phyloP scores from a whole-genome alignment of 768 basidiomycete species.

The Suillus luteus region DNA sequence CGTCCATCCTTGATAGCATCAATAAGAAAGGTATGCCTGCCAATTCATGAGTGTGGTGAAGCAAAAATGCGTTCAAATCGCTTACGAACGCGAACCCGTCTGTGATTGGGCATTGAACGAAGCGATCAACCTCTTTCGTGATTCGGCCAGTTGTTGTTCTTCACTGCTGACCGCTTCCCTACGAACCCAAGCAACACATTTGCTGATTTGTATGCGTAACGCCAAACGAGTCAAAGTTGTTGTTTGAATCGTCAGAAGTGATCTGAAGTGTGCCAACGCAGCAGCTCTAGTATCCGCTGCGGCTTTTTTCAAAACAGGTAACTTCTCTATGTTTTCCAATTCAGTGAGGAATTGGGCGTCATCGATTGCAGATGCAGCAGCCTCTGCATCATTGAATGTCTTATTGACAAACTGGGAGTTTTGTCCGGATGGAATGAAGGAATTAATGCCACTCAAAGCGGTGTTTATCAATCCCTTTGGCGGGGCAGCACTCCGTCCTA shows the following conservation, averaged over 20 bases:
- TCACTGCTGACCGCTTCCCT: slow-evolving; percentile 8
- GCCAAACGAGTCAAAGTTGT: slow-evolving; percentile 11
- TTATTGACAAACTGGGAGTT: slow-evolving; percentile 5
- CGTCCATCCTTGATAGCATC: slow-evolving; percentile 2
- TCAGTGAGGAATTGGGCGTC: slow-evolving; percentile 22
- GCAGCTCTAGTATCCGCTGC: slow-evolving; percentile 6
- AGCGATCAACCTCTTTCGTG: slow-evolving; percentile 23
- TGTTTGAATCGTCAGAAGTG: neutral
- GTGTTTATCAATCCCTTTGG: neutral
- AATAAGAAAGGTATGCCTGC: slow-evolving; percentile 14
- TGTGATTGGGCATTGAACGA: slow-evolving; percentile 22
- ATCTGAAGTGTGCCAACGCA: neutral
- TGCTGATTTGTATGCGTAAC: slow-evolving; percentile 15
- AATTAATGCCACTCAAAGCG: neutral
- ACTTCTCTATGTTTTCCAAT: slow-evolving; percentile 10
- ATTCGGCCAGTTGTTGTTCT: slow-evolving; percentile 11
- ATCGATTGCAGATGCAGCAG: neutral
- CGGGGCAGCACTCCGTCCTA: neutral
- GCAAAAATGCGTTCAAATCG: neutral
- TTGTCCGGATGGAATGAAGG: neutral
- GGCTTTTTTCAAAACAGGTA: slow-evolving; percentile 3
- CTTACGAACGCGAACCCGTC: slow-evolving; percentile 12
- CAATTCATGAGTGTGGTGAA: neutral
- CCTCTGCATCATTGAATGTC: slow-evolving; percentile 11
- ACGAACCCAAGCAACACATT: neutral